These are phyloP conservation scores for Monilinia fructicola DNA, from an alignment of 2,329 filamentous ascomycete genomes.

Conservation along the genomic window DNA sequence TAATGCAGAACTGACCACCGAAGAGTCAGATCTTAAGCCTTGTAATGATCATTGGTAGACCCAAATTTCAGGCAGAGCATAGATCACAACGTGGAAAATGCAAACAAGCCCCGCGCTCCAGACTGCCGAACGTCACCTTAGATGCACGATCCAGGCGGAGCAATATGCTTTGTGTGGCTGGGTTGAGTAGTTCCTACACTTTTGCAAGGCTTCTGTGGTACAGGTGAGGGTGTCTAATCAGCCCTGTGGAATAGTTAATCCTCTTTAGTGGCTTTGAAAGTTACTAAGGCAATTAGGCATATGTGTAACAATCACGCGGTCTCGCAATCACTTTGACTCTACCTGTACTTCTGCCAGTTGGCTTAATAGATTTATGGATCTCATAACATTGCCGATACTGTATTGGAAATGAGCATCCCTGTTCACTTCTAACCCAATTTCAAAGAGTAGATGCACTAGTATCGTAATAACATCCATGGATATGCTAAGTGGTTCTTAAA, in stretches of 20 bases:
- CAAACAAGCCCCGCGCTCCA: constrained; percentile 16
- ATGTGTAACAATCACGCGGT: constrained; percentile 2
- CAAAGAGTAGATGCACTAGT: not conserved
- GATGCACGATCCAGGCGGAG: constrained; percentile 20
- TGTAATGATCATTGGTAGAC: constrained; percentile 20
- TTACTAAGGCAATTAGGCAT: constrained; percentile 4
- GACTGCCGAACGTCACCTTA: constrained; percentile 20
- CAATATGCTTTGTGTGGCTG: constrained; percentile 17
- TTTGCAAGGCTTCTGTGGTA: constrained; percentile 21
- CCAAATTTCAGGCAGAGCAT: constrained; percentile 20
- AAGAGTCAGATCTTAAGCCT: constrained; percentile 21
- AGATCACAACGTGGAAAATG: constrained; percentile 17
- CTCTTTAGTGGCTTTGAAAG: constrained; percentile 10
- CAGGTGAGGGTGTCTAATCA: constrained; percentile 1
- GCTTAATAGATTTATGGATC: not conserved
- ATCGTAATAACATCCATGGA: no score
- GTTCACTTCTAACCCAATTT: not conserved
- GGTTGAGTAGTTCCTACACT: constrained; percentile 5
- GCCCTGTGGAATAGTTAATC: constrained; percentile 19
- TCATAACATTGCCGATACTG: not conserved
- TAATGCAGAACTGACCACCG: constrained; percentile 22
- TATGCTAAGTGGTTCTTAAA: constrained; percentile 16
- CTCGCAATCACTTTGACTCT: not conserved
- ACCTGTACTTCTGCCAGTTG: not conserved
- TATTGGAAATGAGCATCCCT: constrained; percentile 6